phyloP scores from a whole-genome alignment of 306 rosid genomes.

The Bauhinia variegata region DNA sequence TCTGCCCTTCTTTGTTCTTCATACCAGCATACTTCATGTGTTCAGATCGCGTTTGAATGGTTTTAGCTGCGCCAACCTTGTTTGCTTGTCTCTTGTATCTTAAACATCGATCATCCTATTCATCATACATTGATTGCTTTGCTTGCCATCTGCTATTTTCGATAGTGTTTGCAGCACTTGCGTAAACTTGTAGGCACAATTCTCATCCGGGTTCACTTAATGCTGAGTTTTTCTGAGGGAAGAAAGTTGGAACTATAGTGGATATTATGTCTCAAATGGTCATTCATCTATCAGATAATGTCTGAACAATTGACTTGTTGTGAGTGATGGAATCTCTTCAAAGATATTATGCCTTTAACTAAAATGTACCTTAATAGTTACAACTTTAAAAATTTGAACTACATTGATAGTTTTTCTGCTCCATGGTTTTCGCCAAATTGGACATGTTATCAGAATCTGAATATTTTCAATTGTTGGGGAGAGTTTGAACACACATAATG shows the following conservation, averaged over 20 bases:
- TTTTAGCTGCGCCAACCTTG: slow-evolving; percentile 22
- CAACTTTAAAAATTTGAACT: neutral
- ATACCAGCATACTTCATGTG: slow-evolving; percentile 21
- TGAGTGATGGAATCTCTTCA: slow-evolving; percentile 10
- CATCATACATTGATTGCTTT: slow-evolving; percentile 45
- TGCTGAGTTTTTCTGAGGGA: neutral
- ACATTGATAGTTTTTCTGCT: neutral
- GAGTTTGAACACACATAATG: slow-evolving; percentile 6
- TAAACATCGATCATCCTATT: slow-evolving; percentile 8
- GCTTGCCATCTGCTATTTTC: slow-evolving; percentile 17
- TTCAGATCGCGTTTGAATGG: slow-evolving; percentile 53
- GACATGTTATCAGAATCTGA: slow-evolving; percentile 28
- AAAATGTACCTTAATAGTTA: slow-evolving; percentile 21
- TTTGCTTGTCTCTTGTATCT: neutral
- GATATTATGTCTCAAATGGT: neutral
- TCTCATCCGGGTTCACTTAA: slow-evolving; percentile 26
- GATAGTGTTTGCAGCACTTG: slow-evolving; percentile 21
- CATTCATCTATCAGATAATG: slow-evolving; percentile 19
- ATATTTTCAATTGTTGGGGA: slow-evolving; percentile 11
- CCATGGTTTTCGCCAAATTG: neutral
- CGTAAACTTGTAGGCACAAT: slow-evolving; percentile 16
- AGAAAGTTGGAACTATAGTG: slow-evolving; percentile 23
- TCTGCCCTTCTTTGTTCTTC: slow-evolving; percentile 40
- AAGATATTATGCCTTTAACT: neutral
- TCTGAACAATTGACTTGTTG: slow-evolving; percentile 21